phyloP scores from a whole-genome alignment of 306 rosid genomes.

The Acacia crassicarpa region DNA sequence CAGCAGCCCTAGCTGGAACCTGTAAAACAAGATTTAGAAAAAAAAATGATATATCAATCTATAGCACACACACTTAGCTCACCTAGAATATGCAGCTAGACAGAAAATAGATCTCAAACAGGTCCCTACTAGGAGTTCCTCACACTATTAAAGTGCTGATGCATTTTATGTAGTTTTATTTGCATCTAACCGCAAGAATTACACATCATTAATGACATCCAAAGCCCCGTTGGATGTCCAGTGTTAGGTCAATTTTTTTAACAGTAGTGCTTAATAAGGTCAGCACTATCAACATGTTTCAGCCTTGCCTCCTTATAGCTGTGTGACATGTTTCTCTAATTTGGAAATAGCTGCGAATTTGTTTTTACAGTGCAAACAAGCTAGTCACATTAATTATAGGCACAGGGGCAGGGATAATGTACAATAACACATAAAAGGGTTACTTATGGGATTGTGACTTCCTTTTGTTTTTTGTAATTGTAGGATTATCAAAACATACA shows the following conservation, averaged over 20 bases:
- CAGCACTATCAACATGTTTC: neutral
- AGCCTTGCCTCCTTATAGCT: neutral
- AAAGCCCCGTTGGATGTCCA: neutral
- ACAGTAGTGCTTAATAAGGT: neutral
- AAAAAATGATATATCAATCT: conserved; percentile 35
- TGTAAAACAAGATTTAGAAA: conserved; percentile 40
- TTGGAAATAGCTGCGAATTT: neutral
- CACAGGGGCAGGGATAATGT: neutral
- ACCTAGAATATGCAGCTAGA: neutral
- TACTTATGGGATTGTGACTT: neutral
- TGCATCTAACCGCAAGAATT: neutral
- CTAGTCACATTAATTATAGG: neutral
- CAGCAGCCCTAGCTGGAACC: conserved; percentile 97
- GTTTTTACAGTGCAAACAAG: neutral
- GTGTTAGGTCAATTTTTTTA: neutral
- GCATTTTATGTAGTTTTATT: neutral
- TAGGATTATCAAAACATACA: neutral
- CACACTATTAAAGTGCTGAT: neutral
- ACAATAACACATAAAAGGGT: neutral
- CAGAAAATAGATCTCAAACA: neutral
- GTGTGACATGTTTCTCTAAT: neutral
- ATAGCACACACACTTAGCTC: conserved; percentile 7
- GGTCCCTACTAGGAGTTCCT: neutral
- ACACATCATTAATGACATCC: neutral
- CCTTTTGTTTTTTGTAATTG: neutral